Evolutionary conservation across 208 protist species (phyloP).

Genomic region (Leptomonas seymouri): DNA sequence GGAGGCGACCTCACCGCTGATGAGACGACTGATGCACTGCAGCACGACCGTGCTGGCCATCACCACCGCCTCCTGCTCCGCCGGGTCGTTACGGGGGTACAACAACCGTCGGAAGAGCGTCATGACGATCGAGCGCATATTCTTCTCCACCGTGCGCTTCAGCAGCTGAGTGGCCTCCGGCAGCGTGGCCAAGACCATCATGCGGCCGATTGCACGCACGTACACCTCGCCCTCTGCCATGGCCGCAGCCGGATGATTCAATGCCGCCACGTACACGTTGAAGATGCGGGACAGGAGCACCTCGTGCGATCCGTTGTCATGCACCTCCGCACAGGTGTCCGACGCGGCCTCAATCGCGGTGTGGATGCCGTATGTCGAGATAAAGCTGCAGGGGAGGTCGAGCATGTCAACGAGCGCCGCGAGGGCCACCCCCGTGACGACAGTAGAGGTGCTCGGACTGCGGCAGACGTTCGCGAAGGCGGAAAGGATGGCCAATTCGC

Average conservation of each 20-base stretch:
- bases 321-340: constrained; percentile 41
- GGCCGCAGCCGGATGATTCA: constrained; percentile 45
- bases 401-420: constrained; percentile 69
- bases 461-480: constrained; percentile 72
- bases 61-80: constrained; percentile 16
- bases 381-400: constrained; percentile 60
- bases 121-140: constrained; percentile 30
- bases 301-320: constrained; percentile 65
- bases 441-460: constrained; percentile 51
- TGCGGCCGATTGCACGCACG: constrained; percentile 31
- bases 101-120: constrained; percentile 28
- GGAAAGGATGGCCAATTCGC: constrained; percentile 57
- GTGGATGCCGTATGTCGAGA: constrained; percentile 56
- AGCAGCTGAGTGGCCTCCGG: constrained; percentile 26
- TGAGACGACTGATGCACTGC: constrained; percentile 54
- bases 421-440: constrained; percentile 76
- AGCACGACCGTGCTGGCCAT: constrained; percentile 31
- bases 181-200: constrained; percentile 34
- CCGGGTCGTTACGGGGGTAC: constrained; percentile 1
- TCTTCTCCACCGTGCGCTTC: constrained; percentile 34
- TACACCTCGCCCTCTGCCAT: constrained; percentile 24
- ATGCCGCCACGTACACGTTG: constrained; percentile 49
- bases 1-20: constrained; percentile 41
- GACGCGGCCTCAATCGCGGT: constrained; percentile 53
- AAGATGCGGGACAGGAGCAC: constrained; percentile 58